Conservation (phyloP, 768 basidiomycete species). For the Dioszegia aurantiaca region DNA sequence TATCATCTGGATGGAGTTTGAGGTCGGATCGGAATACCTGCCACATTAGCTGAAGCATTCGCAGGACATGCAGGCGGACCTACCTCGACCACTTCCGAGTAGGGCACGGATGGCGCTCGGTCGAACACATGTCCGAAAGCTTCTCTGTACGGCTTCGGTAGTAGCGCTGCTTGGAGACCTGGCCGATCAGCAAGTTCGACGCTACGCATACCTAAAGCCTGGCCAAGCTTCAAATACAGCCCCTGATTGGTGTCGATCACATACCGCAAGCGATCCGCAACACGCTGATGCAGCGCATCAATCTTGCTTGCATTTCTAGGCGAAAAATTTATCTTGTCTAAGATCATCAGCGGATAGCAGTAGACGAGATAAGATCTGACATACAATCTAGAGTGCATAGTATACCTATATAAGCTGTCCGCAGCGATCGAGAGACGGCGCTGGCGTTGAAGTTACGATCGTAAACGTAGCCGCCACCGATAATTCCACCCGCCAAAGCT, state of each 20-base stretch:
- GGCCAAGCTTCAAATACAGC: slow-evolving; percentile 50
- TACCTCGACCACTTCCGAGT: slow-evolving; percentile 65
- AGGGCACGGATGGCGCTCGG: slow-evolving; percentile 79
- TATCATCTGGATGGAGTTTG: slow-evolving; percentile 65
- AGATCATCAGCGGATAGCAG: slow-evolving; percentile 28
- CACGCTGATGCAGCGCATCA: slow-evolving; percentile 76
- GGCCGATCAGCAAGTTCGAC: slow-evolving; percentile 49
- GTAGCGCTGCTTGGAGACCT: slow-evolving; percentile 77
- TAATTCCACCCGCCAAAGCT: slow-evolving; percentile 47
- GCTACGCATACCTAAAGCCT: slow-evolving; percentile 36
- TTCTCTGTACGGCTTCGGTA: slow-evolving; percentile 76
- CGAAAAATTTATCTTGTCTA: slow-evolving; percentile 83
- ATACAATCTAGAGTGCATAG: slow-evolving; percentile 50
- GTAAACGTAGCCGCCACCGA: slow-evolving; percentile 55
- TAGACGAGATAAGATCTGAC: slow-evolving; percentile 15
- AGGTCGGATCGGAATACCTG: slow-evolving; percentile 55
- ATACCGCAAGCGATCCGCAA: slow-evolving; percentile 71
- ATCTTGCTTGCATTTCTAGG: slow-evolving; percentile 66
- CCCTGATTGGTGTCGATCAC: slow-evolving; percentile 75
- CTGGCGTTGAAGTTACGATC: slow-evolving; percentile 63
- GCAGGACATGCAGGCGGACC: too few species aligned
- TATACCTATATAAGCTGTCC: slow-evolving; percentile 59
- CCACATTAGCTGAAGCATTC: neutral
- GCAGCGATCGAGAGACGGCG: slow-evolving; percentile 59
- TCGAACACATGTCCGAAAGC: slow-evolving; percentile 83